Base-by-base conservation (phyloP, 352 stramenopile species). In the Phytophthora cryptogea region DNA sequence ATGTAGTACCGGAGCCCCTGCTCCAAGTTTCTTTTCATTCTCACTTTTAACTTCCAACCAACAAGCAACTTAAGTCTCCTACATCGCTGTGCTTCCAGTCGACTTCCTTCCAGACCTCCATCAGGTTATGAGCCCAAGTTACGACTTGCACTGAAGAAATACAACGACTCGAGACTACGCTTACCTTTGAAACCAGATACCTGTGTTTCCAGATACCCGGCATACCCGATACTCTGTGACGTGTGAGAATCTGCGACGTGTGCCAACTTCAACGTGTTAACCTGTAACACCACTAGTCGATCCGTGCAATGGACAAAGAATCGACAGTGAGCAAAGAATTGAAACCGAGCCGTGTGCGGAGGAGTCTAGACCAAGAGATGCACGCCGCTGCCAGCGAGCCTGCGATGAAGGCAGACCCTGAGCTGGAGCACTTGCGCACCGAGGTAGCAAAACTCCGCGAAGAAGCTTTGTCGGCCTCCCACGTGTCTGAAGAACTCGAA, bases 211-310 rank as follows among this genome's bases (percentile, higher is more conserved):
- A 2, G 31, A 36, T 36, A 36, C 31, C 36, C 26, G 36, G 3
- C 10, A 42, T 42, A 23, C 11, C 11, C 3, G 39, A 45, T 20
- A 41, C 35, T 11, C 40, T 46, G 40, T 7, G 20, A 46, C 44
- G 44, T 40, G 44, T 8, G 30, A 39, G 14, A 40, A 37, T n/a
- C n/a, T 39, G 44, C 28, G n/a, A 46, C 40, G 40, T 46, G 40
- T 32, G 40, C 16, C 17, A 46, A 40, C 30, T 39, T 51, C n/a
- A 42, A 42, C n/a, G 36, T 42, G 36, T 8, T 42, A 7, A 1
- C 36, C n/a, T n/a, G n/a, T n/a, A n/a, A n/a, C n/a, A n/a, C n/a
- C n/a, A n/a, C n/a, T n/a, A n/a, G n/a, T n/a, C n/a, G n/a, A n/a
- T n/a, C n/a, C n/a, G n/a, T n/a, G n/a, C n/a, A n/a, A n/a, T n/a